These are phyloP conservation scores for Fusarium papillatum DNA, from an alignment of 2,329 filamentous ascomycete species.

Conservation along the genomic window DNA sequence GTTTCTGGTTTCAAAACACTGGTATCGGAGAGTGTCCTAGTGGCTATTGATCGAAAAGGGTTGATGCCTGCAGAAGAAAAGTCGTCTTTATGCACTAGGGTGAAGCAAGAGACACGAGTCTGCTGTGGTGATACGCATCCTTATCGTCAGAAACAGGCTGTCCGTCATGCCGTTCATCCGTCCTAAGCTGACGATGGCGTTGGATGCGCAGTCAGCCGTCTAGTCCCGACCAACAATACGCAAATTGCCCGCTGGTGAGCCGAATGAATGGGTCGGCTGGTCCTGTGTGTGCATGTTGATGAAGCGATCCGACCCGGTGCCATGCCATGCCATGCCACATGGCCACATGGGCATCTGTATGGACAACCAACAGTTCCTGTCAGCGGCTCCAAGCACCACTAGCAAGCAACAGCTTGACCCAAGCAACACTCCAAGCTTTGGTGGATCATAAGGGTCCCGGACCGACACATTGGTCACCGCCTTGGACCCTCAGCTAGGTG, in stretches of 20 bases:
- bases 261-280: slow-evolving; percentile 12
- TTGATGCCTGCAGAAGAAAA: not conserved
- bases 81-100: not conserved
- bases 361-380: slow-evolving; percentile 10
- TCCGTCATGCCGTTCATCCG: not conserved
- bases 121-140: not conserved
- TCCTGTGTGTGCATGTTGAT: slow-evolving; percentile 21
- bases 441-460: slow-evolving; percentile 24
- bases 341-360: slow-evolving; percentile 23
- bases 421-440: slow-evolving; percentile 17
- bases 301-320: slow-evolving; percentile 23
- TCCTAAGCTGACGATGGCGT: slow-evolving; percentile 20
- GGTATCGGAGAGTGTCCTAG: not conserved
- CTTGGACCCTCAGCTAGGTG: slow-evolving; percentile 3
- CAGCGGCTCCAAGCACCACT: not conserved
- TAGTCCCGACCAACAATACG: not conserved
- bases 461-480: slow-evolving; percentile 10
- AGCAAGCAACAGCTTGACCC: slow-evolving; percentile 22
- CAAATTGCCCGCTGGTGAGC: slow-evolving; percentile 4
- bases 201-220: not conserved
- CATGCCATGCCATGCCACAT: slow-evolving; percentile 42
- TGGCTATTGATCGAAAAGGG: not conserved
- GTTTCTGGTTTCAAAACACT: not conserved
- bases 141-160: not conserved
- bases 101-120: not conserved